Conservation (phyloP, 768 basidiomycete species). For the Calocera cornea region DNA sequence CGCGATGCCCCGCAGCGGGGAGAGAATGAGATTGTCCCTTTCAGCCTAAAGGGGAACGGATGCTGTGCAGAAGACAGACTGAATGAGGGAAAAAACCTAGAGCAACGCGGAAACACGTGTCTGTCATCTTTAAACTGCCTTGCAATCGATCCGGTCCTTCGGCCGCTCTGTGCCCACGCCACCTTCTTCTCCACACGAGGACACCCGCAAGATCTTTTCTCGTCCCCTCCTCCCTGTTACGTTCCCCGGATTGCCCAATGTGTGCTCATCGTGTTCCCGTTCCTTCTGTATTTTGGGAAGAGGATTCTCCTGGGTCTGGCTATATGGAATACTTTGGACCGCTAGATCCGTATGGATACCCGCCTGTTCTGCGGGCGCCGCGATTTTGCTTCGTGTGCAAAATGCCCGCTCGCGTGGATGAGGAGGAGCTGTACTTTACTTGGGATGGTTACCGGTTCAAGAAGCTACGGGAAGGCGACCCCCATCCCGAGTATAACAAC, state of each 20-base stretch:
- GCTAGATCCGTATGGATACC: neutral
- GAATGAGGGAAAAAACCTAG: no score
- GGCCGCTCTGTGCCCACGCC: no score
- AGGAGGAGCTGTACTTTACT: neutral
- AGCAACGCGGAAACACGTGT: no score
- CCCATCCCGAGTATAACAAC: neutral
- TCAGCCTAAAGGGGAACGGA: no score
- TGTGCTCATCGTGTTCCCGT: no score
- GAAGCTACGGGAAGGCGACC: neutral
- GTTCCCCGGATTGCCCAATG: neutral
- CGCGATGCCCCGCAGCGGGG: no score
- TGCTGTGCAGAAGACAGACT: no score
- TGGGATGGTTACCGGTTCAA: neutral
- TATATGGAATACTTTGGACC: neutral
- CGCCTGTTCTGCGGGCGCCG: neutral
- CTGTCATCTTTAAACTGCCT: no score
- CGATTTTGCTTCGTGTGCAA: neutral
- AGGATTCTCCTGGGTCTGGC: neutral
- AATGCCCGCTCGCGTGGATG: neutral
- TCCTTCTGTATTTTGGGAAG: neutral
- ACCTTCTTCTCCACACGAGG: no score
- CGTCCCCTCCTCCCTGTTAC: neutral
- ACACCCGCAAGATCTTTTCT: neutral
- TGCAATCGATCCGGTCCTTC: no score
- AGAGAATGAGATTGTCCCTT: no score